Evolutionary conservation across 305 asterid species (phyloP), one percentile per base, ranked within the genome.

Genomic region (Caryopteris hybrid): DNA sequence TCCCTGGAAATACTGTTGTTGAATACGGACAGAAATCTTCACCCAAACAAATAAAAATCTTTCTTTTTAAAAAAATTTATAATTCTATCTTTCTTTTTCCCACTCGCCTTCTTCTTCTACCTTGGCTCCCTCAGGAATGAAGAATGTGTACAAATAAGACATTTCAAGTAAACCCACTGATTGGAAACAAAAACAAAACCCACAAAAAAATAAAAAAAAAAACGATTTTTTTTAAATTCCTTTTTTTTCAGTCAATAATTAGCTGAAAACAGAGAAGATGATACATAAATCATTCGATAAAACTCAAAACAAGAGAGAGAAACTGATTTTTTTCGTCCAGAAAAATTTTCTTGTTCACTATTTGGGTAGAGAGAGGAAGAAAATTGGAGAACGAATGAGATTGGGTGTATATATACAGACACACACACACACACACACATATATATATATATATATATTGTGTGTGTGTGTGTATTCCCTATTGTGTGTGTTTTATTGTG

Each of bases 11-110:
- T 8, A n/a, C 20, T 10, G 74, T 52, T 61, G 27, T 63, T 50
- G 64, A 57, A 57, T 31, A 59, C 33, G 38, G 36, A 27, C 17
- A 6, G 14, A 50, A 27, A 16, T 4, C 25, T 8, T 3, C 16
- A 50, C 31, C 4, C 27, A 22, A 42, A 18, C 8, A n/a, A 21
- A 43, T 29, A 39, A 29, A 14, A 31, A 8, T 3, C 20, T 31
- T 1, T 31, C 13, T 41, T 27, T 47, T 47, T 1, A 25, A n/a
- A n/a, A n/a, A n/a, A n/a, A n/a, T 45, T 10, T 3, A 0, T 47
- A 2, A 22, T 61, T 31, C 76, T 79, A 81, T 68, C 74, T 73
- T 42, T 78, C 82, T 25, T 73, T 80, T 39, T 82, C 87, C 81
- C 81, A 77, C 82, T 80, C 73, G 53, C 79, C 81, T 66, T 72